Base-by-base conservation (phyloP, 2,329 filamentous ascomycete genomes). In the Nakataea oryzae region DNA sequence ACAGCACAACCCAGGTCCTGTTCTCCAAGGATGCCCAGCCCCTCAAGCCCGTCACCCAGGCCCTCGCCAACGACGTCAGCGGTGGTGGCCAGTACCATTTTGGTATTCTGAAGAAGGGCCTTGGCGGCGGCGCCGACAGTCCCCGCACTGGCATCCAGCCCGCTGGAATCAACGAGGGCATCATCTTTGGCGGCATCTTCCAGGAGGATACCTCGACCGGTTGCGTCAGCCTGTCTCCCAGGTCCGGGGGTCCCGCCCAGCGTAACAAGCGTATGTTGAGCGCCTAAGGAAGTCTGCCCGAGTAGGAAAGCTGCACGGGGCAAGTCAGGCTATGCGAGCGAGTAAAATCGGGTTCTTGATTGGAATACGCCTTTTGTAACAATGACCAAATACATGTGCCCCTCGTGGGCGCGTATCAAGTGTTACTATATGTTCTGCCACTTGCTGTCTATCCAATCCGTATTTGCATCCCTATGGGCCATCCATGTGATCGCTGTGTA, bases 11-110 rank as follows among this genome's bases (percentile, higher is more conserved):
- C 2, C 78, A 82, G 59, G 78, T 85, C 57, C 83, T 80, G 72
- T 86, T 85, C 74, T 86, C 84, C 1, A 72, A 73, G 24, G 79
- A 76, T 56, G 69, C 69, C 32, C 69, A 70, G 2, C 70, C 78
- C 0, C 79, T 87, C 32, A 72, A 75, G 34, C 69, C 74, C 1
- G 78, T 81, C n/a, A 82, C 77, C 0, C 70, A 74, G 24, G 72
- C 78, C 0, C 67, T 81, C 0, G 27, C 71, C 54, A 83, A 83
- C 66, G 76, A 85, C 66, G 75, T 85, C 62, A 75, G 76, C 54
- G 84, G 84, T 6, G 77, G 80, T 62, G 85, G 85, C 27, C 83
- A 86, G 69, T 86, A 79, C 70, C 85, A 87, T 69, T 79, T 87
- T 60, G 85, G 85, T 47, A 69, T 86, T 1, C 74, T 87, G 63